Conservation (phyloP, 345 rosid genomes). For the Turnera subulata region DNA sequence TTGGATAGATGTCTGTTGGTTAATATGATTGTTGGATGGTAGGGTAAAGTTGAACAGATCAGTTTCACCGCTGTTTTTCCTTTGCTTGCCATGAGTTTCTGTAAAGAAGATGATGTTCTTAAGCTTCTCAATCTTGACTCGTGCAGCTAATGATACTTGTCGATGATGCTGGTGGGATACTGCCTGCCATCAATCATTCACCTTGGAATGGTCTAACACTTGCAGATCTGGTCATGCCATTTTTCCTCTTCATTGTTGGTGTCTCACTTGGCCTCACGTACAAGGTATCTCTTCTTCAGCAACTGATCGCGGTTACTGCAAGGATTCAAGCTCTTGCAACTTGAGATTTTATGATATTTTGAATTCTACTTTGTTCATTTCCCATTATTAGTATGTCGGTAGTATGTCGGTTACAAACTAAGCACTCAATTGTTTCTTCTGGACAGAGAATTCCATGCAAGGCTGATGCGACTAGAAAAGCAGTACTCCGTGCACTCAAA, state of each 20-base stretch:
- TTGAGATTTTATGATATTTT: background rate
- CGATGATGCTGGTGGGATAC: slow-evolving; percentile 74
- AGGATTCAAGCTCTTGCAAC: background rate
- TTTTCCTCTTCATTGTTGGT: slow-evolving; percentile 87
- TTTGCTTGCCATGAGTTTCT: background rate
- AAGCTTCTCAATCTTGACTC: slow-evolving; percentile 9
- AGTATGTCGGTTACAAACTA: background rate
- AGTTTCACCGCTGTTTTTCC: background rate
- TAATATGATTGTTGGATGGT: too few relatives aligned
- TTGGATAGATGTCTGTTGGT: too few relatives aligned
- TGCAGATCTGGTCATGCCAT: slow-evolving; percentile 94
- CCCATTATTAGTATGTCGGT: too few relatives aligned
- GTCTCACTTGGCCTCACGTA: slow-evolving; percentile 67
- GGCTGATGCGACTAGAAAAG: slow-evolving; percentile 61
- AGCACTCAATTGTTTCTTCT: background rate
- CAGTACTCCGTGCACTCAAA: slow-evolving; percentile 50
- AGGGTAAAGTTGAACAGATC: background rate
- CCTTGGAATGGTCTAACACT: slow-evolving; percentile 88
- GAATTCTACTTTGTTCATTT: too few relatives aligned
- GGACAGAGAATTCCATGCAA: slow-evolving; percentile 50
- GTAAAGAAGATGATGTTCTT: background rate
- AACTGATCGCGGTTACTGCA: slow-evolving; percentile 3
- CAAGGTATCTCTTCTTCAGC: slow-evolving; percentile 47
- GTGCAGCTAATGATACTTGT: slow-evolving; percentile 89
- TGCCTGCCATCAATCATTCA: slow-evolving; percentile 80